A percentile compares a stretch with the other conserved stretches of the same genome.
Evolutionary conservation across 176 grass and related monocot genomes (phyloP).

Genomic region (Oryza glaberrima): DNA sequence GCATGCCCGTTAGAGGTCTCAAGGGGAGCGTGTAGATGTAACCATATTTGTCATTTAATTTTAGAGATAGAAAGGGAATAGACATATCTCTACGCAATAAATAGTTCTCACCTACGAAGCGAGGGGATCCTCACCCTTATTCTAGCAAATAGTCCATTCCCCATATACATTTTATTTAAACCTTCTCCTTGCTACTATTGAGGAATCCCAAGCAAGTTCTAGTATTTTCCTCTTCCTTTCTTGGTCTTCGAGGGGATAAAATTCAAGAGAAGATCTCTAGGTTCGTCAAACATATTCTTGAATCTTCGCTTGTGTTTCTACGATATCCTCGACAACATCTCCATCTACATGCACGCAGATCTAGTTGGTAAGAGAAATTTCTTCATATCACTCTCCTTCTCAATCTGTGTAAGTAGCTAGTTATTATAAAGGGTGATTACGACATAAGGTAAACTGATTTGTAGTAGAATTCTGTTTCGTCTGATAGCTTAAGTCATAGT

Average conservation of each 20-base stretch:
- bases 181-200: too few relatives aligned
- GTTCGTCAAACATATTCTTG: not conserved
- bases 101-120: not conserved
- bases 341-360: not conserved
- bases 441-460: not conserved
- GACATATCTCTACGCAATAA: not conserved
- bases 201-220: not conserved
- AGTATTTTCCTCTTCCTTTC: not conserved
- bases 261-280: not conserved
- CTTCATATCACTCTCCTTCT: not conserved
- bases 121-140: not conserved
- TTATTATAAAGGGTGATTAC: not conserved
- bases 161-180: not conserved
- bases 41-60: conserved; percentile 13
- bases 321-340: not conserved
- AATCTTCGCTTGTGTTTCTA: not conserved
- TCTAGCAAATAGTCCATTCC: not conserved
- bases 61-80: not conserved
- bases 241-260: not conserved
- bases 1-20: not conserved
- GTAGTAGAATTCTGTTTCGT: not conserved
- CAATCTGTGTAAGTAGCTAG: not conserved
- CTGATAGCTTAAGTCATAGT: not conserved
- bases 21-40: not conserved
- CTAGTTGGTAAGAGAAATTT: conserved; percentile 10